Evolutionary conservation across 2,329 filamentous ascomycete species (phyloP).

Genomic region (Grosmannia huntii): DNA sequence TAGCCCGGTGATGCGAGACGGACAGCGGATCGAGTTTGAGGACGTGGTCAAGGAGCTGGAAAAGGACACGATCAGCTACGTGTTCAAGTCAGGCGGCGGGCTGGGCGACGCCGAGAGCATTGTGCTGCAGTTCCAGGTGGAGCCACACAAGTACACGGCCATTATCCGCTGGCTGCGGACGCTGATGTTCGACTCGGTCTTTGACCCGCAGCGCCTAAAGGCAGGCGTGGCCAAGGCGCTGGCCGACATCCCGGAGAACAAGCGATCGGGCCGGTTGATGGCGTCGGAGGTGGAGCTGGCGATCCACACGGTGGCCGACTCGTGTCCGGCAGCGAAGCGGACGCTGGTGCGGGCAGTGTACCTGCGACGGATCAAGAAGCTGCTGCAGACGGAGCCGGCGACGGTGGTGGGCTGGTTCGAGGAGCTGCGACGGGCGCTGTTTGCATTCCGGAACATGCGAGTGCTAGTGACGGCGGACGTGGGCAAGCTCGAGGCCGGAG

Average conservation of each 20-base stretch:
- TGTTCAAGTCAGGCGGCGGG: slow-evolving; percentile 52
- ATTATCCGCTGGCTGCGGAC: slow-evolving; percentile 75
- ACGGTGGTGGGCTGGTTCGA: slow-evolving; percentile 68
- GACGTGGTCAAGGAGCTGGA: slow-evolving; percentile 86
- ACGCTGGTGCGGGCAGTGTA: slow-evolving; percentile 81
- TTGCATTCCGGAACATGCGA: slow-evolving; percentile 75
- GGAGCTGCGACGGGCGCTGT: slow-evolving; percentile 59
- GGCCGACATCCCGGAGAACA: slow-evolving; percentile 82
- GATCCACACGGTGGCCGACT: slow-evolving; percentile 66
- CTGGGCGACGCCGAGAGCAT: slow-evolving; percentile 74
- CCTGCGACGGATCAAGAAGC: slow-evolving; percentile 70
- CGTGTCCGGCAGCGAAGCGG: slow-evolving; percentile 62
- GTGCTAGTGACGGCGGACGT: slow-evolving; percentile 75
- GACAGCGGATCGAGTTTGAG: slow-evolving; percentile 72
- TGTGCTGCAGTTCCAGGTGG: slow-evolving; percentile 70
- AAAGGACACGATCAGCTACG: slow-evolving; percentile 78
- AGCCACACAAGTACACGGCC: slow-evolving; percentile 73
- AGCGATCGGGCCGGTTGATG: slow-evolving; percentile 69
- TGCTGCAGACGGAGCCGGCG: slow-evolving; percentile 64
- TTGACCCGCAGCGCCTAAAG: slow-evolving; percentile 56
- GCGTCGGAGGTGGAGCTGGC: slow-evolving; percentile 56
- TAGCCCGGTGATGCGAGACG: slow-evolving; percentile 67
- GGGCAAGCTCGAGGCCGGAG: slow-evolving; percentile 54
- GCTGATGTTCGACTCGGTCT: slow-evolving; percentile 78
- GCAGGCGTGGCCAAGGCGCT: slow-evolving; percentile 66